These are phyloP conservation scores for Globisporangium cystogenes DNA, from an alignment of 352 stramenopile genomes.

Conservation along the genomic window DNA sequence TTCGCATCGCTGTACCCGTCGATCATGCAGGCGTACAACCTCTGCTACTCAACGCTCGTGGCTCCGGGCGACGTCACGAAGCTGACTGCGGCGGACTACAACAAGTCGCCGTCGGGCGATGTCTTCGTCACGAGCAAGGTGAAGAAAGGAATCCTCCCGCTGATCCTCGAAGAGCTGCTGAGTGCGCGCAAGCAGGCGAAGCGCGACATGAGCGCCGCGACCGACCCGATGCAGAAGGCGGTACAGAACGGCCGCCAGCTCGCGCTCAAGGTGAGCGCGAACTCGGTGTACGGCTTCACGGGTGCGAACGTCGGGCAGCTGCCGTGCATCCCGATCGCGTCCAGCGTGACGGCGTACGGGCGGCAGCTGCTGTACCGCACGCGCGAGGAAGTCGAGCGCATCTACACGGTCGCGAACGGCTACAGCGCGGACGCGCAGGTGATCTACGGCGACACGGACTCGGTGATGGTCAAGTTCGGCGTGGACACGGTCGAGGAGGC, in stretches of 20 bases:
- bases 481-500: conserved; percentile 93
- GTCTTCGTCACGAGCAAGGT: conserved; percentile 93
- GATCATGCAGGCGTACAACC: conserved; percentile 99
- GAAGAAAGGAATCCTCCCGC: conserved; percentile 98
- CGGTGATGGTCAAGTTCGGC: conserved; percentile 99
- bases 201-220: conserved; percentile 99
- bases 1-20: conserved; percentile 99
- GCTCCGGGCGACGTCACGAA: conserved; percentile 59
- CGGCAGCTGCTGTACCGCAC: conserved; percentile 96
- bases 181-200: conserved; percentile 97
- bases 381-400: conserved; percentile 94
- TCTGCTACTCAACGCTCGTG: conserved; percentile 99
- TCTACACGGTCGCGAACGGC: conserved; percentile 92
- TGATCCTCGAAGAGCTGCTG: conserved; percentile 98
- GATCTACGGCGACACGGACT: conserved; percentile 99
- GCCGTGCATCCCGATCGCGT: conserved; percentile 98
- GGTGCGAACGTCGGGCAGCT: conserved; percentile 97
- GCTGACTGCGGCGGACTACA: conserved; percentile 66
- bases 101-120: conserved; percentile 94
- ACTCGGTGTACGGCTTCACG: conserved; percentile 99
- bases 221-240: conserved; percentile 97
- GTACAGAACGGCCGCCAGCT: conserved; percentile 99
- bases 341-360: conserved; percentile 98
- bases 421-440: conserved; percentile 96
- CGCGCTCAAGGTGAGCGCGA: conserved; percentile 96